Evolutionary conservation across 768 basidiomycete genomes (phyloP).

Genomic region (Daedaleopsis sinensis): DNA sequence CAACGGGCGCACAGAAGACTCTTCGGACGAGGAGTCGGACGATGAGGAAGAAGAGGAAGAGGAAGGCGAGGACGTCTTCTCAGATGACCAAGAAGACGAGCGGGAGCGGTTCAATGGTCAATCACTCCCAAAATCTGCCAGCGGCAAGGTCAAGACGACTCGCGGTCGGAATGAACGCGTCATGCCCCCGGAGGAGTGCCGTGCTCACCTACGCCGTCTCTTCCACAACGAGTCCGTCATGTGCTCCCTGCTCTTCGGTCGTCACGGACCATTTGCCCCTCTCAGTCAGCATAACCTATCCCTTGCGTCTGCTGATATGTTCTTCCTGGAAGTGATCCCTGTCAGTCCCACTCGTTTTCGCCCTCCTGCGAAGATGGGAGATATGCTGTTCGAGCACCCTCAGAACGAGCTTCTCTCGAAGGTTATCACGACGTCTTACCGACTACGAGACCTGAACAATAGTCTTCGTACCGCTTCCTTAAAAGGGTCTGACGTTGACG

Average conservation of each 20-base stretch:
- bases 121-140: slow-evolving; percentile 68
- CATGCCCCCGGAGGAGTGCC: slow-evolving; percentile 88
- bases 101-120: slow-evolving; percentile 26
- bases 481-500: slow-evolving; percentile 58
- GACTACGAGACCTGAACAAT: slow-evolving; percentile 74
- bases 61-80: slow-evolving; percentile 49
- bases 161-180: slow-evolving; percentile 91
- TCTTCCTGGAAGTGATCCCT: slow-evolving; percentile 92
- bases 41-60: slow-evolving; percentile 53
- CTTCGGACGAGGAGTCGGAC: slow-evolving; percentile 52
- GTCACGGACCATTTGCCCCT: slow-evolving; percentile 83
- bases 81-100: slow-evolving; percentile 49
- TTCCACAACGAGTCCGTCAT: slow-evolving; percentile 84
- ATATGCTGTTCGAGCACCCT: slow-evolving; percentile 92
- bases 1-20: slow-evolving; percentile 33
- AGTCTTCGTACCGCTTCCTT: slow-evolving; percentile 62
- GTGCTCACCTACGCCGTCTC: slow-evolving; percentile 88
- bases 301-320: slow-evolving; percentile 88
- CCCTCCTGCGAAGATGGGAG: slow-evolving; percentile 89
- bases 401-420: slow-evolving; percentile 90
- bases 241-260: slow-evolving; percentile 87
- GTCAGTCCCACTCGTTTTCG: slow-evolving; percentile 96
- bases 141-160: slow-evolving; percentile 72
- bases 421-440: slow-evolving; percentile 80
- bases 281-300: slow-evolving; percentile 63